phyloP scores from a whole-genome alignment of 169 alveolate genomes.

The Plasmodium cynomolgi region DNA sequence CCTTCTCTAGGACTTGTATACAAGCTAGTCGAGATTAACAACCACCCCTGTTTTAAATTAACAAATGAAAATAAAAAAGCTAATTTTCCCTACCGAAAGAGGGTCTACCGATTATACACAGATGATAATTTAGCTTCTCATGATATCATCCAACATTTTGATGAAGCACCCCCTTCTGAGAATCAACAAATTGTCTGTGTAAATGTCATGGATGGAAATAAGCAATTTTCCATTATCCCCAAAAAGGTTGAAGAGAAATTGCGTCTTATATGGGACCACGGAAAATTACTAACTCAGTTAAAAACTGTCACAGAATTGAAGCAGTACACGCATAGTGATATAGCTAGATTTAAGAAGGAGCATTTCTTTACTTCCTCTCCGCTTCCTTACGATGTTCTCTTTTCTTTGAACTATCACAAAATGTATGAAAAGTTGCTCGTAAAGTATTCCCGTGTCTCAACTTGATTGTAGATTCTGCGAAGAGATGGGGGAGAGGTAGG shows the following conservation, averaged over 20 bases:
- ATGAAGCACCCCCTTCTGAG: conserved; percentile 26
- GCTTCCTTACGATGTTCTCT: conserved; percentile 8
- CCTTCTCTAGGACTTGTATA: conserved; percentile 94
- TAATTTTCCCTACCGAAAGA: conserved; percentile 89
- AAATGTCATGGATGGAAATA: conserved; percentile 18
- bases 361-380: conserved; percentile 6
- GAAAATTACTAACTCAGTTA: conserved; percentile 35
- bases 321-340: conserved; percentile 29
- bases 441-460: background rate
- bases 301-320: conserved; percentile 36
- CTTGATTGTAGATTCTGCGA: background rate
- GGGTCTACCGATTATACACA: conserved; percentile 84
- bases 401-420: conserved; percentile 20
- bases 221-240: conserved; percentile 19
- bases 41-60: conserved; percentile 89
- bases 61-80: conserved; percentile 90
- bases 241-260: conserved; percentile 52
- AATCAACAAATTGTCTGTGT: conserved; percentile 18
- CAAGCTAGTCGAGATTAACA: conserved; percentile 90
- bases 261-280: conserved; percentile 40
- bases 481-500: background rate
- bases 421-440: conserved; percentile 31
- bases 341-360: conserved; percentile 31
- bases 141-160: conserved; percentile 76
- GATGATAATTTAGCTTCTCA: conserved; percentile 76